Conservation (phyloP, 371 early-diverging fungal species). For the Circinella minor region DNA sequence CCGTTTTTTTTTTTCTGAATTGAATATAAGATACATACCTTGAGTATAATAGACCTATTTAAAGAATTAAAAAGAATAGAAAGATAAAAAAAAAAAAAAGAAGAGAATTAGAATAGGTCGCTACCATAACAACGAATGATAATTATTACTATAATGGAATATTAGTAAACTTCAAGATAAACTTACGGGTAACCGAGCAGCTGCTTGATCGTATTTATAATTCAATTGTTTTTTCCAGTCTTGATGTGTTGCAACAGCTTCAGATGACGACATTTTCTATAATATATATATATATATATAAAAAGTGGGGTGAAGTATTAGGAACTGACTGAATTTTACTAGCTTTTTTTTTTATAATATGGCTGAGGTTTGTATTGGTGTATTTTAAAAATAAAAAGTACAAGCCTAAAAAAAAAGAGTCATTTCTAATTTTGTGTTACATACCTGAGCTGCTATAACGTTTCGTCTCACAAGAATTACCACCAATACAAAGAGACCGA, state of each 20-base stretch:
- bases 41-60: constrained; percentile 3
- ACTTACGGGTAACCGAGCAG: constrained; percentile 16
- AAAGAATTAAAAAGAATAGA: not conserved
- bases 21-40: not conserved
- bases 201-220: constrained; percentile 12
- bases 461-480: constrained; percentile 6
- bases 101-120: not conserved
- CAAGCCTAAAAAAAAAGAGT: no score
- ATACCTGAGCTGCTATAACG: not conserved
- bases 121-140: not conserved
- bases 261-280: constrained; percentile 5
- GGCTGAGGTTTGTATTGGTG: not conserved
- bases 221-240: constrained; percentile 13
- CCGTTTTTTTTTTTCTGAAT: no score
- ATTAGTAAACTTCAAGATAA: no score
- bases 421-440: not conserved
- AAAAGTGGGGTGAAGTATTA: not conserved
- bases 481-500: not conserved
- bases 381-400: not conserved
- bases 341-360: no score
- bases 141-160: no score
- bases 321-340: no score
- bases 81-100: not conserved
- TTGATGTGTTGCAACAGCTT: not conserved
- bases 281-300: not conserved